phyloP scores from a whole-genome alignment of 169 alveolate species.

The Plasmodium reichenowi region DNA sequence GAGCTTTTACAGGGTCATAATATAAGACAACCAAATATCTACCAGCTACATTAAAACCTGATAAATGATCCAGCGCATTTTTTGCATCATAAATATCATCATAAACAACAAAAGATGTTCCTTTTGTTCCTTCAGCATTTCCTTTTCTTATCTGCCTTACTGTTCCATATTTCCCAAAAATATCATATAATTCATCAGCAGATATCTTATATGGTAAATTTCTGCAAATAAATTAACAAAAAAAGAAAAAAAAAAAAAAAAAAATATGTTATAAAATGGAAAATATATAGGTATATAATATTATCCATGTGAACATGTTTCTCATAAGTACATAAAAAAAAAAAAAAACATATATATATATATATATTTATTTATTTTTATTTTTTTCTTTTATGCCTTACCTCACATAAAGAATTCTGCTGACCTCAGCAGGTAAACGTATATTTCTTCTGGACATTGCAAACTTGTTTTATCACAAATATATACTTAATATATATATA shows the following conservation, averaged over 20 bases:
- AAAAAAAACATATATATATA: background rate
- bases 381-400: background rate
- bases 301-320: background rate
- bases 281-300: background rate
- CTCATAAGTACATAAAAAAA: background rate
- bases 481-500: background rate
- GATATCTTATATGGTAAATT: slow-evolving; percentile 90
- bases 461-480: slow-evolving; percentile 1
- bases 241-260: background rate
- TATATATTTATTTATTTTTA: background rate
- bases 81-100: slow-evolving; percentile 99
- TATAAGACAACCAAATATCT: slow-evolving; percentile 91
- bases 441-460: slow-evolving; percentile 77
- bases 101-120: slow-evolving; percentile 98
- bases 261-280: background rate
- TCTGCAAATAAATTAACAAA: slow-evolving; percentile 64
- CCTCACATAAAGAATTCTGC: slow-evolving; percentile 80
- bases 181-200: slow-evolving; percentile 98
- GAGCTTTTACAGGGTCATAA: slow-evolving; percentile 90
- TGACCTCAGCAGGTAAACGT: slow-evolving; percentile 79
- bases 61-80: slow-evolving; percentile 98
- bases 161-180: slow-evolving; percentile 99
- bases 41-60: slow-evolving; percentile 99
- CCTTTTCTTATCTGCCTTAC: slow-evolving; percentile 98
- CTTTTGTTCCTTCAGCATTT: slow-evolving; percentile 92